phyloP scores from a whole-genome alignment of 1,284 basidiomycete species.

The Cutaneotrichosporon cutaneum region DNA sequence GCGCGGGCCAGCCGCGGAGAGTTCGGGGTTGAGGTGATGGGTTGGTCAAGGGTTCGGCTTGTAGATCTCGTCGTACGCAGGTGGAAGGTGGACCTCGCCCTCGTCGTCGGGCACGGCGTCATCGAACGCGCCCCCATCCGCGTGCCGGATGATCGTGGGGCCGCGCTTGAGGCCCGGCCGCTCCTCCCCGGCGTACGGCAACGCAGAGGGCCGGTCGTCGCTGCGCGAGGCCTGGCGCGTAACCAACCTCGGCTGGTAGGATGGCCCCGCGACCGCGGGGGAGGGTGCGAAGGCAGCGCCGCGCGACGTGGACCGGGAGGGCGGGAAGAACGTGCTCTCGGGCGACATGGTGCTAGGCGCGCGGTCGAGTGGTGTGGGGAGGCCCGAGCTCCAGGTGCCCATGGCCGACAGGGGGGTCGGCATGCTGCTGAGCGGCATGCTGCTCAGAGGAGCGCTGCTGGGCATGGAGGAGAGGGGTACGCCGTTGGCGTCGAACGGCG shows the following conservation, averaged over 20 bases:
- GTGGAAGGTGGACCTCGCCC: conserved; percentile 22
- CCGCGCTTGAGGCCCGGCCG: conserved; percentile 11
- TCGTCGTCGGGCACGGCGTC: conserved; percentile 17
- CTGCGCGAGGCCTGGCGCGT: background rate
- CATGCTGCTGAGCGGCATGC: background rate
- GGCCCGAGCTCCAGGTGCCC: background rate
- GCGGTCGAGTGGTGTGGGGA: background rate
- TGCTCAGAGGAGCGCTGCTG: background rate
- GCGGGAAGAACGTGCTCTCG: background rate
- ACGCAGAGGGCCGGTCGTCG: conserved; percentile 4
- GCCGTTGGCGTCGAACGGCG: background rate
- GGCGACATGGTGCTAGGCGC: background rate
- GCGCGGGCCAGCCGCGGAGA: no score
- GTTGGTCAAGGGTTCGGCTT: conserved; percentile 5
- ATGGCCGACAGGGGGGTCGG: background rate
- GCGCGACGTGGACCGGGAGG: background rate
- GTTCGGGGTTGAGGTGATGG: background rate
- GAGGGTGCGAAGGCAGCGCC: background rate
- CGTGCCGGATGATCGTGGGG: conserved; percentile 25
- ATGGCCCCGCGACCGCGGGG: background rate
- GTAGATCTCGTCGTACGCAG: conserved; percentile 28
- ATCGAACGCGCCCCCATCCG: conserved; percentile 23
- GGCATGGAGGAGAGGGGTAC: background rate
- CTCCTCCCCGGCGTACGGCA: background rate
- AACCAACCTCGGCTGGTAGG: background rate